phyloP scores from a whole-genome alignment of 768 basidiomycete species.

The Russula ochroleuca region DNA sequence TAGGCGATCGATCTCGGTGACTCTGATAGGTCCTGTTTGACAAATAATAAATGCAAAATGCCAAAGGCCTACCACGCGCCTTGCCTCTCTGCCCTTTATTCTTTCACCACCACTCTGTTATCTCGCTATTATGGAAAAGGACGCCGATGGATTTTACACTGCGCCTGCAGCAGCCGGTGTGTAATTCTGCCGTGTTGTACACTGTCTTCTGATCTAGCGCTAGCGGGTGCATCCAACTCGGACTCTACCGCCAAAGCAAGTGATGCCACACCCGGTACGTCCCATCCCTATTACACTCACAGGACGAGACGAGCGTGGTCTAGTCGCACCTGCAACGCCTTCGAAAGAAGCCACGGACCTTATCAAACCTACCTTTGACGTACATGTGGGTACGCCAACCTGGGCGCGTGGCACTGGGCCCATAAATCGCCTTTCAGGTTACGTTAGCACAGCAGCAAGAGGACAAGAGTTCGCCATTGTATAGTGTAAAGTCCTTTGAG shows the following conservation, averaged over 20 bases:
- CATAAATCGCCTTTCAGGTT: slow-evolving; percentile 49
- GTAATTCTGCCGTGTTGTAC: background rate
- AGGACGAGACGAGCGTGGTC: background rate
- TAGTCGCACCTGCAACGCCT: background rate
- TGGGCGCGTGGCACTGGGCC: background rate
- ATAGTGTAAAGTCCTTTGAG: slow-evolving; percentile 90
- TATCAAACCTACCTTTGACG: slow-evolving; percentile 77
- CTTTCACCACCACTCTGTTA: background rate
- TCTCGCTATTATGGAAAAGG: slow-evolving; percentile 53
- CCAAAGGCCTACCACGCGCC: background rate
- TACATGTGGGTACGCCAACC: slow-evolving; percentile 49
- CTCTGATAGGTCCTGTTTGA: background rate
- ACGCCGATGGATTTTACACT: slow-evolving; percentile 76
- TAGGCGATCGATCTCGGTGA: background rate
- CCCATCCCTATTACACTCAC: background rate
- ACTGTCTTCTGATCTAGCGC: background rate
- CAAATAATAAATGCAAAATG: background rate
- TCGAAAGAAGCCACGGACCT: slow-evolving; percentile 48
- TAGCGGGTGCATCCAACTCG: background rate
- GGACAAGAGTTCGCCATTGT: slow-evolving; percentile 94
- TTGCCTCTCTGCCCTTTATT: background rate
- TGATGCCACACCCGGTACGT: slow-evolving; percentile 13
- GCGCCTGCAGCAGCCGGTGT: slow-evolving; percentile 45
- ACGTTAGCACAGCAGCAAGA: slow-evolving; percentile 95
- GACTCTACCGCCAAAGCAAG: background rate